A percentile compares a stretch with the other conserved stretches of the same genome.
Evolutionary conservation across 2,329 filamentous ascomycete species (phyloP).

Genomic region (Alternaria longipes): DNA sequence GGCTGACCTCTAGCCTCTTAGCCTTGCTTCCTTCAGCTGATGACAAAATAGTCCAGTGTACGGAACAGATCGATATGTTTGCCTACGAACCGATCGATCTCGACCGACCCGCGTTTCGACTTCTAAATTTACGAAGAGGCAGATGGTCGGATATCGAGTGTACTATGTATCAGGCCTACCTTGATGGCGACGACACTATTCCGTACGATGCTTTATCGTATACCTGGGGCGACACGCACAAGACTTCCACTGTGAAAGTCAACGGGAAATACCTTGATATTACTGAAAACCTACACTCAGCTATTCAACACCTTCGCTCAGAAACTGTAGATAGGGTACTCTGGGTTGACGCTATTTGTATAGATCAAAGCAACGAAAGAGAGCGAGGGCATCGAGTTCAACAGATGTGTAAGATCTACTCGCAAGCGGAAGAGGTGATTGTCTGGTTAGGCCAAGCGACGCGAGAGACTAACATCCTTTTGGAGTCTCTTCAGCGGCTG

Average conservation of each 20-base stretch:
- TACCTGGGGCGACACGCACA: not conserved
- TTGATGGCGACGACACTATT: fast-evolving
- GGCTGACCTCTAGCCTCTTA: not conserved
- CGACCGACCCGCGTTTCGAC: not conserved
- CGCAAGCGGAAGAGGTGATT: constrained; percentile 31
- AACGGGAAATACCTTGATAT: fast-evolving
- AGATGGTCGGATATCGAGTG: constrained; percentile 12
- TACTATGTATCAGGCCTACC: constrained; percentile 17
- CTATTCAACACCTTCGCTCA: not conserved
- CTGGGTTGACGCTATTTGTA: constrained; percentile 15
- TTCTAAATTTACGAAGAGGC: not conserved
- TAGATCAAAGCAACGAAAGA: constrained; percentile 33
- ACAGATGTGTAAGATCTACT: constrained; percentile 40
- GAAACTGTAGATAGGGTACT: not conserved
- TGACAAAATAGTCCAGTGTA: not conserved
- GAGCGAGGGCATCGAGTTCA: constrained; percentile 38
- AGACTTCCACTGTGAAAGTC: not conserved
- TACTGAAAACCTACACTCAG: not conserved
- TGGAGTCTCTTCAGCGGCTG: not conserved
- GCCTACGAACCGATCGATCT: not conserved
- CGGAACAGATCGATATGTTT: not conserved
- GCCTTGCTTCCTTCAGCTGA: not conserved
- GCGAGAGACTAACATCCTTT: not conserved
- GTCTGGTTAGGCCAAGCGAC: constrained; percentile 40
- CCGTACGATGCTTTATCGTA: constrained; percentile 14